Conservation (phyloP, 2,329 filamentous ascomycete species). For the Diplodia intermedia region DNA sequence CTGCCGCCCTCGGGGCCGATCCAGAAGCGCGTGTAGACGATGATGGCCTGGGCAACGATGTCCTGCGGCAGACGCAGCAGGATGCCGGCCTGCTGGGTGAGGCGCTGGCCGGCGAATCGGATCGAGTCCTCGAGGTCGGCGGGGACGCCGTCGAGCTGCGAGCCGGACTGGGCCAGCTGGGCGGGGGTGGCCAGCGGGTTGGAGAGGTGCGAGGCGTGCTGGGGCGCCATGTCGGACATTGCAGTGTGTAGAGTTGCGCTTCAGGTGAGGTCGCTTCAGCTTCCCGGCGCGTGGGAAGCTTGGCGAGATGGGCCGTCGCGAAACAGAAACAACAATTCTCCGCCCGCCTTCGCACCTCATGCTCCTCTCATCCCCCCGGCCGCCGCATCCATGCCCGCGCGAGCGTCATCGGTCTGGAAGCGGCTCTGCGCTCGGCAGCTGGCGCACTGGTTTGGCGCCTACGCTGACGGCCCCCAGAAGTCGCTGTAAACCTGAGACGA, state of each 20-base stretch:
- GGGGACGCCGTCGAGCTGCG: slow-evolving; percentile 65
- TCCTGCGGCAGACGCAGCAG: slow-evolving; percentile 85
- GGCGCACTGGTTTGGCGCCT: slow-evolving; percentile 13
- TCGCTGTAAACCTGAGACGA: slow-evolving; percentile 31
- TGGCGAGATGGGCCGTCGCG: slow-evolving; percentile 10
- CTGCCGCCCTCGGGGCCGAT: slow-evolving; percentile 63
- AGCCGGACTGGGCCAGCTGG: slow-evolving; percentile 68
- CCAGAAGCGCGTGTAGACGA: slow-evolving; percentile 84
- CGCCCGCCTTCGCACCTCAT: background rate
- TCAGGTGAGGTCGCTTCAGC: slow-evolving; percentile 15
- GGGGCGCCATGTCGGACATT: slow-evolving; percentile 28
- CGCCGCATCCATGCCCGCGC: background rate
- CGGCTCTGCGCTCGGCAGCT: slow-evolving; percentile 21
- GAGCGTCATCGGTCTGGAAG: slow-evolving; percentile 7
- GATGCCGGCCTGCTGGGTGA: slow-evolving; percentile 80
- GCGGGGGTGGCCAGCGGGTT: slow-evolving; percentile 76
- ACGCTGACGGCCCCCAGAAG: slow-evolving; percentile 14
- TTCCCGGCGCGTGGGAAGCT: background rate
- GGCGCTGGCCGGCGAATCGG: slow-evolving; percentile 72
- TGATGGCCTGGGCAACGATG: slow-evolving; percentile 82
- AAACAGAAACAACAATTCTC: background rate
- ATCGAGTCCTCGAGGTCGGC: slow-evolving; percentile 73
- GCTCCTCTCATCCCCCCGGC: slow-evolving; percentile 12
- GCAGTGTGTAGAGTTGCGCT: slow-evolving; percentile 1
- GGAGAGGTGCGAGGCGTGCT: slow-evolving; percentile 38